Evolutionary conservation across 140 eudicot species (phyloP).

Genomic region (Cichorium intybus): DNA sequence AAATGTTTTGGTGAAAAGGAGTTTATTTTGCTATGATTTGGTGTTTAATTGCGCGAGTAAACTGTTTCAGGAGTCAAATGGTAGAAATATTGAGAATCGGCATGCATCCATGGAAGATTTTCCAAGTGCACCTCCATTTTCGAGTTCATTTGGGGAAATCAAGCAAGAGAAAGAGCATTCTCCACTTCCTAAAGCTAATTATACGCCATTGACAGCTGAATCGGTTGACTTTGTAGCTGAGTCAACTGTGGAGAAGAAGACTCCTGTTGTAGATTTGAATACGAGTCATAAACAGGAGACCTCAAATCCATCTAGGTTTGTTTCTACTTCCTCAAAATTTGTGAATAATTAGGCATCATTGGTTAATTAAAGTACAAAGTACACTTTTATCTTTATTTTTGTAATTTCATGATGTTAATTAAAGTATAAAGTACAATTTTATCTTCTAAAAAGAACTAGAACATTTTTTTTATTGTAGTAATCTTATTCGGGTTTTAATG

Average conservation of each 20-base stretch:
- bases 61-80: constrained; percentile 26
- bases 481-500: not conserved
- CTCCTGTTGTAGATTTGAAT: constrained; percentile 26
- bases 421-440: too few relatives aligned
- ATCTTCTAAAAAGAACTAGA: not conserved
- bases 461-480: too few relatives aligned
- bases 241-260: constrained; percentile 19
- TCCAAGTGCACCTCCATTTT: constrained; percentile 85
- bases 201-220: constrained; percentile 26
- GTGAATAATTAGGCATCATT: not conserved
- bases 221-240: constrained; percentile 31
- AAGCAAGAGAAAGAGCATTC: constrained; percentile 35
- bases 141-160: constrained; percentile 41
- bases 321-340: not conserved
- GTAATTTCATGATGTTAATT: too few relatives aligned
- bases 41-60: constrained; percentile 5
- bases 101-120: constrained; percentile 44
- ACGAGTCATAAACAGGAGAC: constrained; percentile 26
- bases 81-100: constrained; percentile 33
- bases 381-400: too few relatives aligned
- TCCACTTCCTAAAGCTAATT: constrained; percentile 24
- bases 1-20: constrained; percentile 8
- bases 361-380: too few relatives aligned
- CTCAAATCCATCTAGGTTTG: constrained; percentile 51
- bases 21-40: constrained; percentile 10